Evolutionary conservation across 2,329 filamentous ascomycete genomes (phyloP), one percentile per base, ranked within the genome.

Genomic region (Chaetomiaceae sp.): DNA sequence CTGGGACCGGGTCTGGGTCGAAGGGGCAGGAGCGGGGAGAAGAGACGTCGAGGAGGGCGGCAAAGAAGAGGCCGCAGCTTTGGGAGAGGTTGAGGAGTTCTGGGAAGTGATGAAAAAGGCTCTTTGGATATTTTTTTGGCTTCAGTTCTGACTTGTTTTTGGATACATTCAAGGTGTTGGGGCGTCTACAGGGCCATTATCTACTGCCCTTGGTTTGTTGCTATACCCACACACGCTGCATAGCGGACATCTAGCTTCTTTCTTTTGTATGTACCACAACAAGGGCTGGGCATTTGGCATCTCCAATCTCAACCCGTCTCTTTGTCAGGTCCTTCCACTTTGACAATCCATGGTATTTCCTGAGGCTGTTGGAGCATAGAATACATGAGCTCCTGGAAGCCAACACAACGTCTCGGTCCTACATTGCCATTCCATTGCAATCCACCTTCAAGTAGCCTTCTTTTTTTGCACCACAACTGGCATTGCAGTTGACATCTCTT

Each of bases 1-100:
- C 27, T 14, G 25, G 46, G 42, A 36, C 25, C 17, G 51, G 42
- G 14, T 15, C 46, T 14, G 46, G 37, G 11, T 27, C 40, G 22
- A 50, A 50, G 23, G 48, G 42, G 22, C 36, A 58, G 51, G 49
- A 55, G 25, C 42, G 23, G 33, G 47, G 54, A 34, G 52, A 43
- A 4, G 58, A 51, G 20, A 42, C 52, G 37, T 31, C 40, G 47
- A 51, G 43, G 33, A 59, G 55, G 20, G 39, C 47, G 15, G 36
- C 31, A 2, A 58, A 53, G 40, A 63, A 58, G 38, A 45, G 57
- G 22, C 49, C 59, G 12, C 53, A 56, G 11, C 37, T 63, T 6
- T 62, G 59, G 61, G 62, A 55, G 34, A 49, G 61, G 27, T 47
- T 61, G 17, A 61, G 52, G 34, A 55, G 57, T 6, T 56, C 50